Conservation (phyloP, 139 green algal species). For the Chlorella ohadii region DNA sequence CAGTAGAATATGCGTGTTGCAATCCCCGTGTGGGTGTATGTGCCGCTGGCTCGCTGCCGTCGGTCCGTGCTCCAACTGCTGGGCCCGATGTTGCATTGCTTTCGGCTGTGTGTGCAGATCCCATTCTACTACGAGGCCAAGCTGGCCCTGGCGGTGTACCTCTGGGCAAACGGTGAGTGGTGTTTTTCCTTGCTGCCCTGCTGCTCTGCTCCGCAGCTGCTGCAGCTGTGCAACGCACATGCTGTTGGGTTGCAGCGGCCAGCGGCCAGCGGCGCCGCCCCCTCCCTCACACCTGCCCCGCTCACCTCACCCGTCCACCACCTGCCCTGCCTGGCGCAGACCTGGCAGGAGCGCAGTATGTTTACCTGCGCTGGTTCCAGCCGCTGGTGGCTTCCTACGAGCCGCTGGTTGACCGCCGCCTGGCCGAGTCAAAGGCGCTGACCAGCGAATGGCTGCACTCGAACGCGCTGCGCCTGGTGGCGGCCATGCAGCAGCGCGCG, state of each 20-base stretch:
- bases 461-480: conserved; percentile 28
- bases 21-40: too few species aligned
- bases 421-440: conserved; percentile 22
- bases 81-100: too few species aligned
- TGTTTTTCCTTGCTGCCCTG: neutral
- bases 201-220: too few species aligned
- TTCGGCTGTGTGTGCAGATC: too few species aligned
- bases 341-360: conserved; percentile 20
- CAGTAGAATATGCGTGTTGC: too few species aligned
- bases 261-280: too few species aligned
- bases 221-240: too few species aligned
- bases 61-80: too few species aligned
- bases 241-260: too few species aligned
- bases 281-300: neutral
- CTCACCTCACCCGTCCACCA: too few species aligned
- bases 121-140: conserved; percentile 69
- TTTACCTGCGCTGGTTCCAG: conserved; percentile 29
- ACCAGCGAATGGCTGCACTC: conserved; percentile 20
- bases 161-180: conserved; percentile 51
- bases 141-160: conserved; percentile 60
- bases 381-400: conserved; percentile 34
- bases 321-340: neutral
- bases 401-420: conserved; percentile 32
- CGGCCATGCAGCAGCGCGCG: conserved; percentile 1
- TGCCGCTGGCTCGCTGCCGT: too few species aligned